Evolutionary conservation across 495 filamentous ascomycete species (phyloP), one percentile per base, ranked within the genome.

Genomic region (Corynascus novoguineensis): DNA sequence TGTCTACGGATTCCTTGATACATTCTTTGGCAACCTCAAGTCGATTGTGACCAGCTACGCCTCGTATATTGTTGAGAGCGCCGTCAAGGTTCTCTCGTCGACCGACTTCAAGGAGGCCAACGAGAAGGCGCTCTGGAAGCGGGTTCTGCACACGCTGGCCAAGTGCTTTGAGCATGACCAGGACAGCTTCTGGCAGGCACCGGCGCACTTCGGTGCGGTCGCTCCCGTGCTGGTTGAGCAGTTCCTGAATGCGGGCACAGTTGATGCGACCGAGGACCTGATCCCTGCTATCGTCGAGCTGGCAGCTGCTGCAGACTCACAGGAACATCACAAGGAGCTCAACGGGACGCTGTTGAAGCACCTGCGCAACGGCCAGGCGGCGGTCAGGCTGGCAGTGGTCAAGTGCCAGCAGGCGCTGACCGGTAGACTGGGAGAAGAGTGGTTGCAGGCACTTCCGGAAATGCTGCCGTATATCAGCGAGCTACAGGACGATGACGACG

Each of bases 391-490:
- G 31, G 88, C 88, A 8, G 89, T 88, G 3, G 80, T 97, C 17
- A 83, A 85, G 68, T 84, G 86, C 45, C 81, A 97, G 75, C 85
- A 85, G 59, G 82, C 78, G 2, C 77, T 98, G 48, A 92, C 90
- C 21, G 80, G 83, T 50, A 76, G 81, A 52, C 71, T 97, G 22
- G 91, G 90, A 22, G 90, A 97, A 63, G 93, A 97, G 61, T 97
- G 95, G 95, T 71, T 97, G 57, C 79, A 82, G 2, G 76, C 92
- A 69, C 71, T 97, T 68, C 88, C 92, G 0, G 92, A 98, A 79
- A 96, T 96, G 84, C 74, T 97, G 61, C 93, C 93, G 31, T 87
- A 89, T 53, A 93, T 98, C 49, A 92, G 87, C 58, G 93, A 98
- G 72, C 65, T 95, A 59, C 87, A 93, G 76, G 95, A 98, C 70